Base-by-base conservation (phyloP, 305 asterid genomes). In the Caryopteris hybrid region DNA sequence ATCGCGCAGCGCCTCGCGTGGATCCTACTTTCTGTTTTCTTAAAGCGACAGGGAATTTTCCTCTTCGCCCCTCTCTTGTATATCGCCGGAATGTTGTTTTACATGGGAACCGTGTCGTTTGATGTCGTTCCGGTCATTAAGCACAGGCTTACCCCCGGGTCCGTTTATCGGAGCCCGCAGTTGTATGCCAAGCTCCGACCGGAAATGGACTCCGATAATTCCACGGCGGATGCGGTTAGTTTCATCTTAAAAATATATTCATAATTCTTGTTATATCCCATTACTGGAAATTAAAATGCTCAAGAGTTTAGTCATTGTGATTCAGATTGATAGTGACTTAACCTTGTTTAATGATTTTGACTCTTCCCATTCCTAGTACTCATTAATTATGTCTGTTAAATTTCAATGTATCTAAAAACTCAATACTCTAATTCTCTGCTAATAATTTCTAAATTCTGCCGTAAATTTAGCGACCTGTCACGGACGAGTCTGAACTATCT, bases 41-140 rank as follows among this genome's bases (percentile, higher is more conserved):
- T 88, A 25, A 89, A 94, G 54, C 78, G 98, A 0, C 96, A 88
- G 77, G 98, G 98, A 38, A 78, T 89, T 56, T 92, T 92, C 46
- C 83, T 92, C 0, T 90, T 92, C 62, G 98, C 97, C 6, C 97
- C 96, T 8, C 79, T 92, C 67, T 68, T 92, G 38, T 92, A 92
- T 43, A 88, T 92, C 36, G 79, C 96, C 12, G 89, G 88, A 8
- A 88, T 92, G 92, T 56, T 92, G 73, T 88, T 89, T 56, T 92
- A 89, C 72, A 89, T 92, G 96, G 98, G 98, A 3, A 89, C 96
- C 57, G 92, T 92, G 62, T 85, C 96, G 69, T 88, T 92, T 67
- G 96, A 92, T 77, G 89, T 74, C 23, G 94, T 77, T 8, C 92
- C 95, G 6, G 80, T 66, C 0, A 79, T 85, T 36, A 72, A 63